Conservation (phyloP, 805 yeast genomes). For the Lachancea meyersii region DNA sequence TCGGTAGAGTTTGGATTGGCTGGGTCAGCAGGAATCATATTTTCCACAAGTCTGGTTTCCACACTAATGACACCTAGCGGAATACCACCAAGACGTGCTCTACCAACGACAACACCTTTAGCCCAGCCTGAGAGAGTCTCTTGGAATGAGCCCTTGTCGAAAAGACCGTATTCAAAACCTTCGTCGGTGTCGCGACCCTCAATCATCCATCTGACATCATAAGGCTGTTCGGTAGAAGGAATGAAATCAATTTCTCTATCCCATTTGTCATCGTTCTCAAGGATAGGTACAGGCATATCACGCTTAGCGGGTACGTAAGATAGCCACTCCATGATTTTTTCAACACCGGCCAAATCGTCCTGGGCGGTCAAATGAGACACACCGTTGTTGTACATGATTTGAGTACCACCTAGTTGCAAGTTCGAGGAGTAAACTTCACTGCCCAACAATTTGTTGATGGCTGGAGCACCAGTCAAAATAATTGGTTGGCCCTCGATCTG, state of each 20-base stretch:
- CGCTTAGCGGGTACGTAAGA: constrained; percentile 90
- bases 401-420: constrained; percentile 98
- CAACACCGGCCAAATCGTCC: constrained; percentile 95
- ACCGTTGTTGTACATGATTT: constrained; percentile 97
- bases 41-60: constrained; percentile 85
- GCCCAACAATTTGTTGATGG: constrained; percentile 93
- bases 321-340: constrained; percentile 91
- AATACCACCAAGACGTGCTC: constrained; percentile 98
- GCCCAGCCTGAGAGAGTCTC: constrained; percentile 99
- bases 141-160: constrained; percentile 88
- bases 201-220: constrained; percentile 93
- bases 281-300: constrained; percentile 82
- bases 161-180: constrained; percentile 76
- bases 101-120: constrained; percentile 94
- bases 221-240: constrained; percentile 67
- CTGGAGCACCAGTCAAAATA: constrained; percentile 98
- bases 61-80: constrained; percentile 98
- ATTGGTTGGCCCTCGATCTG: constrained; percentile 99
- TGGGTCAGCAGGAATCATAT: constrained; percentile 93
- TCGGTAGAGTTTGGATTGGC: constrained; percentile 96
- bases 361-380: constrained; percentile 96
- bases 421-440: constrained; percentile 96
- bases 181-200: constrained; percentile 74
- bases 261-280: constrained; percentile 81
- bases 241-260: constrained; percentile 82